Evolutionary conservation across 1,139 yeast genomes (phyloP).

Genomic region (Pichia sp.): DNA sequence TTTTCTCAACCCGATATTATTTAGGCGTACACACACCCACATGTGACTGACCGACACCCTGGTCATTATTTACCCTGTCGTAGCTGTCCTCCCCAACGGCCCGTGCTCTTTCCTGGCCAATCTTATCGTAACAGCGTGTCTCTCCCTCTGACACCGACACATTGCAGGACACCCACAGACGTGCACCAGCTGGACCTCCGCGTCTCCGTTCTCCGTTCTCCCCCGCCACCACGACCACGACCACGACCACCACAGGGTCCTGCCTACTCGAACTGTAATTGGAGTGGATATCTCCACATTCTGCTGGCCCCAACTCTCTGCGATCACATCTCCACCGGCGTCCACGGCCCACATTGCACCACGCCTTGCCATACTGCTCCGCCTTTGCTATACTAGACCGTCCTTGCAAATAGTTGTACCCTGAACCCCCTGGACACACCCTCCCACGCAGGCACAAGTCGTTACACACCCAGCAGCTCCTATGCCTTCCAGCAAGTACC

Average conservation of each 20-base stretch:
- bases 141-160: background rate
- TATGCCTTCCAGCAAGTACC: conserved; percentile 30
- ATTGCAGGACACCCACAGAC: background rate
- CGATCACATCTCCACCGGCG: no score
- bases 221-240: background rate
- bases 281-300: no score
- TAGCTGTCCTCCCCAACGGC: background rate
- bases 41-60: background rate
- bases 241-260: no score
- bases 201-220: background rate
- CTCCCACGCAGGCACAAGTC: no score
- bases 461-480: background rate
- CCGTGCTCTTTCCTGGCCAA: background rate
- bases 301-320: no score
- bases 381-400: background rate
- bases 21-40: background rate
- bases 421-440: background rate
- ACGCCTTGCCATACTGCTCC: background rate
- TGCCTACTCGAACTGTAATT: no score
- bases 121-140: background rate
- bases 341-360: no score
- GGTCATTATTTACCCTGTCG: background rate
- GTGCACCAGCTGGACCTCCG: background rate
- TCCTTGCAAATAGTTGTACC: background rate
- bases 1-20: background rate